phyloP scores from a whole-genome alignment of 2,329 filamentous ascomycete genomes.

The Aspergillus sp. region DNA sequence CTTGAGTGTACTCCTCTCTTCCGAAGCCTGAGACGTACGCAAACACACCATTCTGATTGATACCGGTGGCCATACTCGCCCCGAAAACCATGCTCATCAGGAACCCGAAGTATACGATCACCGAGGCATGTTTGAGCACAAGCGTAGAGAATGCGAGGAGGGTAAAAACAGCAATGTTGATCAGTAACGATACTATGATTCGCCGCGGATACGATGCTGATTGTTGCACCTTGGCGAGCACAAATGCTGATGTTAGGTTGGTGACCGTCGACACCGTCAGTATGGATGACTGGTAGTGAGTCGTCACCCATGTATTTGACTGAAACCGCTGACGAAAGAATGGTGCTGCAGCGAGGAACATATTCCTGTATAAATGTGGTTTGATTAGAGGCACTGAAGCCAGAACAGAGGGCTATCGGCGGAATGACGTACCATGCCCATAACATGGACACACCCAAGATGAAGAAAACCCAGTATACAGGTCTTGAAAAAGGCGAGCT shows the following conservation, averaged over 20 bases:
- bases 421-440: constrained; percentile 80
- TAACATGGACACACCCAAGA: constrained; percentile 90
- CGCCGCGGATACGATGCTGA: constrained; percentile 86
- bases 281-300: constrained; percentile 88
- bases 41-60: constrained; percentile 93
- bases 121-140: constrained; percentile 64
- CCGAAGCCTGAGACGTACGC: constrained; percentile 88
- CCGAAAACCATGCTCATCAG: constrained; percentile 78
- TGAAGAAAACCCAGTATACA: constrained; percentile 82
- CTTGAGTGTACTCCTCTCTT: constrained; percentile 87
- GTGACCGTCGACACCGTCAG: constrained; percentile 83
- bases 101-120: constrained; percentile 76
- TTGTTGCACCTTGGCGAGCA: constrained; percentile 79
- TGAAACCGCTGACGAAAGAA: constrained; percentile 88
- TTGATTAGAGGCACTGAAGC: not conserved
- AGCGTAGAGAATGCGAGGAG: constrained; percentile 81
- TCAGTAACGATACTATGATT: constrained; percentile 74
- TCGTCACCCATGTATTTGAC: constrained; percentile 69
- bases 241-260: constrained; percentile 75
- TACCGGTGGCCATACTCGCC: constrained; percentile 78
- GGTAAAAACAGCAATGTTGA: constrained; percentile 77
- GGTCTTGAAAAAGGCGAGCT: constrained; percentile 71
- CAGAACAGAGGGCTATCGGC: not conserved
- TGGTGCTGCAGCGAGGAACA: constrained; percentile 93
- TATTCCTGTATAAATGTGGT: constrained; percentile 69